These are phyloP conservation scores for Paramarasmius palmivorus DNA, from an alignment of 1,284 basidiomycete species.

Conservation along the genomic window DNA sequence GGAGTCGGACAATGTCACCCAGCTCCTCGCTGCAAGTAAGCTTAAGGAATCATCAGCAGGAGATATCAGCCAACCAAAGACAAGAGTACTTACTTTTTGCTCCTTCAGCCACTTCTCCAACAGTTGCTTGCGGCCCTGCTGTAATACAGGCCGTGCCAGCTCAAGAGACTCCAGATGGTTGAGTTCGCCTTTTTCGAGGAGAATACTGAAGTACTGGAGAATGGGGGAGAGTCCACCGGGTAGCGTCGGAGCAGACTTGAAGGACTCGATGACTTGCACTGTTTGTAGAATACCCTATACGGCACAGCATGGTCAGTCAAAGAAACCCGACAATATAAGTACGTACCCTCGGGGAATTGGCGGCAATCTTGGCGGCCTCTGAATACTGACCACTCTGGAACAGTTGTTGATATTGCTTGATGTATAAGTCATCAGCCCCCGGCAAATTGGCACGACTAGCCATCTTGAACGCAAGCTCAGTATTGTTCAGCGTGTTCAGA, in stretches of 20 bases:
- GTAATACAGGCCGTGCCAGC: constrained; percentile 93
- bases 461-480: constrained; percentile 97
- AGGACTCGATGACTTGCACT: constrained; percentile 94
- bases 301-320: constrained; percentile 14
- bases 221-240: constrained; percentile 95
- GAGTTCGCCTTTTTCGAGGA: constrained; percentile 96
- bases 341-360: constrained; percentile 89
- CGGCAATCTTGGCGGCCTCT: constrained; percentile 98
- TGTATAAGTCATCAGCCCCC: constrained; percentile 96
- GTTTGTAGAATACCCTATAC: constrained; percentile 91
- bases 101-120: constrained; percentile 99
- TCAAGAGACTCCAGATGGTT: constrained; percentile 98
- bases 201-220: constrained; percentile 97
- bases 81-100: constrained; percentile 77
- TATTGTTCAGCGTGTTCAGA: constrained; percentile 92
- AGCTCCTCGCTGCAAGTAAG: constrained; percentile 99
- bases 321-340: neutral
- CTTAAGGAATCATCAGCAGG: constrained; percentile 35
- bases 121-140: constrained; percentile 96
- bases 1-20: constrained; percentile 93
- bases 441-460: constrained; percentile 97
- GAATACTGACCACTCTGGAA: constrained; percentile 90
- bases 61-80: neutral
- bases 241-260: constrained; percentile 93
- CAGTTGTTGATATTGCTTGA: constrained; percentile 93